These are phyloP conservation scores for Suillus ampliporus DNA, from an alignment of 768 basidiomycete genomes.

Conservation along the genomic window DNA sequence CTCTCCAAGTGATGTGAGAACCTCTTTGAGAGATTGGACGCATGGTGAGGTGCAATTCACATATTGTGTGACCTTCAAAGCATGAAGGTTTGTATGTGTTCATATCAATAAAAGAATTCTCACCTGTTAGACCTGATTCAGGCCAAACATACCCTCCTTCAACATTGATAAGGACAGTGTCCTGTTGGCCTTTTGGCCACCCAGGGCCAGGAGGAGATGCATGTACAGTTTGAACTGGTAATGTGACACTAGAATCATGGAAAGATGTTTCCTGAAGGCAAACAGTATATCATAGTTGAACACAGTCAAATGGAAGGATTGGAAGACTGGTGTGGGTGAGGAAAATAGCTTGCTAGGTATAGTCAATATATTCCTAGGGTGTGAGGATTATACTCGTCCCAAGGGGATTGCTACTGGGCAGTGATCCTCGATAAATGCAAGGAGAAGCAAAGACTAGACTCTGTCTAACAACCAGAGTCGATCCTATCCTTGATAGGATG, in stretches of 20 bases:
- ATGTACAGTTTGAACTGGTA: background rate
- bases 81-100: background rate
- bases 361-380: too few relatives aligned
- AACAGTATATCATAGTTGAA: constrained; percentile 11
- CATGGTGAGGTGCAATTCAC: background rate
- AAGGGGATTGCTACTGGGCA: too few relatives aligned
- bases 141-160: background rate
- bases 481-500: too few relatives aligned
- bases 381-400: too few relatives aligned
- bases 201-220: background rate
- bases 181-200: background rate
- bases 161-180: background rate
- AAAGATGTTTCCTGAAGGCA: background rate
- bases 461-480: too few relatives aligned
- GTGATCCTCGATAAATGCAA: too few relatives aligned
- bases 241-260: background rate
- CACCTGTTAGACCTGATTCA: background rate
- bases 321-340: background rate
- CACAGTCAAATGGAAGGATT: constrained; percentile 3
- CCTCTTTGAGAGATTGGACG: background rate
- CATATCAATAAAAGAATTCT: background rate
- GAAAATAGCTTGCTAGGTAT: too few relatives aligned
- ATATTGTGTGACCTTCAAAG: background rate
- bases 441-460: too few relatives aligned
- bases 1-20: background rate